Conservation (phyloP, 257 asterid species). For the Forsythia suspensa region DNA sequence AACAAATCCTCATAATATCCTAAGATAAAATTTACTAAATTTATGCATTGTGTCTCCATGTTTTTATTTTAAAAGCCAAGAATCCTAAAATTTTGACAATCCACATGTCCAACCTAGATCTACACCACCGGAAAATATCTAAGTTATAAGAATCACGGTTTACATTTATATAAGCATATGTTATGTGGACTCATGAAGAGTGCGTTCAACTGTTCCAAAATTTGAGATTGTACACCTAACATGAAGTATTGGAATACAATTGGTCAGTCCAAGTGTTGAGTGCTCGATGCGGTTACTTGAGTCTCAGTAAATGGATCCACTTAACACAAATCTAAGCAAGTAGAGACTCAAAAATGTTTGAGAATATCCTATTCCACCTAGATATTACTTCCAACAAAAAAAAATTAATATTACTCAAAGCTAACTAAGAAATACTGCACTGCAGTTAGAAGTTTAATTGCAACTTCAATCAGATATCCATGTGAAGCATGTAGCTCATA, state of each 20-base stretch:
- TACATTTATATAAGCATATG: not conserved
- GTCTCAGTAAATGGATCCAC: not conserved
- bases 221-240: not conserved
- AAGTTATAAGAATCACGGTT: too few relatives aligned
- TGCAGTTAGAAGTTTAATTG: too few relatives aligned
- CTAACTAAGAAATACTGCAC: too few relatives aligned
- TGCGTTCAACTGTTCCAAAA: not conserved
- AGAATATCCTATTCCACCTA: too few relatives aligned
- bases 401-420: too few relatives aligned
- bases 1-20: not conserved
- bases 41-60: not conserved
- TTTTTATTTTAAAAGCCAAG: not conserved
- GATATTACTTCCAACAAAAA: too few relatives aligned
- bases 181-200: not conserved
- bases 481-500: too few relatives aligned
- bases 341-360: not conserved
- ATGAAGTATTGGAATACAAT: not conserved
- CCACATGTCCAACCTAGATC: too few relatives aligned
- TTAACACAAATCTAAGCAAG: not conserved
- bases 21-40: not conserved
- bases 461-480: too few relatives aligned
- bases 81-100: not conserved
- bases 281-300: not conserved
- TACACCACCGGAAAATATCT: too few relatives aligned
- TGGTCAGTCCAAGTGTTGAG: not conserved